A percentile compares a stretch with the other conserved stretches of the same genome.
Conservation (phyloP, 306 rosid genomes). For the Canavalia gladiata region DNA sequence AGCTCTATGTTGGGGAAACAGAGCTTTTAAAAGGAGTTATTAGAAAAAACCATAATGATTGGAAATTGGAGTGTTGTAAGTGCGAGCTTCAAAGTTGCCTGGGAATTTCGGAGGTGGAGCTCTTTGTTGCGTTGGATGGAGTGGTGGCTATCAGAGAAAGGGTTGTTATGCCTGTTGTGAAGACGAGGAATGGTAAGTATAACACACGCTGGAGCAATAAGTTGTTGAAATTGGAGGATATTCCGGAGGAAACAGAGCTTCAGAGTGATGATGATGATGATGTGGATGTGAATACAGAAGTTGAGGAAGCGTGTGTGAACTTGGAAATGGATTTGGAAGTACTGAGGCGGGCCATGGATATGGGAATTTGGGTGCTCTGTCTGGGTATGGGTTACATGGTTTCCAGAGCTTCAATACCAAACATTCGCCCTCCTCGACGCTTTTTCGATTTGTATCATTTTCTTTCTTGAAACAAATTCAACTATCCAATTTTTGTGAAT, state of each 20-base stretch:
- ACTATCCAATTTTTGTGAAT: not conserved
- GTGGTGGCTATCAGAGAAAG: not conserved
- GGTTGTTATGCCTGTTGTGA: no score
- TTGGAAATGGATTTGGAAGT: conserved; percentile 51
- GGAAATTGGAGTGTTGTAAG: not conserved
- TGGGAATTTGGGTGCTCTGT: conserved; percentile 44
- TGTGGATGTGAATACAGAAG: not conserved
- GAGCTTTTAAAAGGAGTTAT: not conserved
- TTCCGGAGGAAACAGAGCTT: not conserved
- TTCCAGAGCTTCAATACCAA: not conserved
- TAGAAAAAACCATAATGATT: not conserved
- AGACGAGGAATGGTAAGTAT: no score
- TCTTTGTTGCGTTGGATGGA: not conserved
- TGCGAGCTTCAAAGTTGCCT: not conserved
- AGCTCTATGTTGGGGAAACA: not conserved
- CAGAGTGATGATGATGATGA: not conserved
- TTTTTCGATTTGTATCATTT: not conserved
- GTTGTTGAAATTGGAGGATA: not conserved
- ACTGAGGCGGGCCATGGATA: conserved; percentile 19
- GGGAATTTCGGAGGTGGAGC: not conserved
- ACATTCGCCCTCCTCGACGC: not conserved
- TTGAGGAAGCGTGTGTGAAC: conserved; percentile 27
- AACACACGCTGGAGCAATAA: no score
- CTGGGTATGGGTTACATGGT: conserved; percentile 28
- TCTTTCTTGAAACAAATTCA: not conserved